Evolutionary conservation across 225 moss, liverwort and hornwort genomes (phyloP).

Genomic region (Anthoceros angustus): DNA sequence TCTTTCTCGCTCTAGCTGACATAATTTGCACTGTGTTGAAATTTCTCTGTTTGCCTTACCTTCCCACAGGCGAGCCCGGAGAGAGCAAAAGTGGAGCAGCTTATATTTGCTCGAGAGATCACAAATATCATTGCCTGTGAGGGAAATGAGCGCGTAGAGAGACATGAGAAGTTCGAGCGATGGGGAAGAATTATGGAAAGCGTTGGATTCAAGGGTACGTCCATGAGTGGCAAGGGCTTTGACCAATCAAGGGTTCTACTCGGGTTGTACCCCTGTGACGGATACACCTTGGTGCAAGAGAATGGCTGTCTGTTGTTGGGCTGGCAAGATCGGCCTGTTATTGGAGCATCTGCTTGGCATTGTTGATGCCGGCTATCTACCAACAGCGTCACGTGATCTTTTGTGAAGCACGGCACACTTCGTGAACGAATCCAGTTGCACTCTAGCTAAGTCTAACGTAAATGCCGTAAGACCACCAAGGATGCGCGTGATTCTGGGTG

Average conservation of each 20-base stretch:
- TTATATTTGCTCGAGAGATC: constrained; percentile 37
- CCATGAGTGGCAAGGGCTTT: constrained; percentile 31
- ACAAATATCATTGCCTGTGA: constrained; percentile 67
- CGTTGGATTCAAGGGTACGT: constrained; percentile 41
- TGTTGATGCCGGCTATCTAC: constrained; percentile 17
- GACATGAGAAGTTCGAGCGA: constrained; percentile 46
- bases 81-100: not conserved
- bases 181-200: constrained; percentile 42
- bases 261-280: constrained; percentile 47
- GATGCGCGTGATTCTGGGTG: no score
- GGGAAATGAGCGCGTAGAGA: constrained; percentile 43
- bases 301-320: constrained; percentile 51
- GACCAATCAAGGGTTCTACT: constrained; percentile 53
- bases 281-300: constrained; percentile 47
- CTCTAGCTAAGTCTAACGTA: no score
- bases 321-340: constrained; percentile 50
- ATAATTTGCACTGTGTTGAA: no score
- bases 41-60: no score
- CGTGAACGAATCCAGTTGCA: no score
- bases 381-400: no score
- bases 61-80: not conserved
- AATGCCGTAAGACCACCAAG: no score
- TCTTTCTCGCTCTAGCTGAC: not conserved
- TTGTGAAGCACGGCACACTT: no score
- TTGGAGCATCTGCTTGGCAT: constrained; percentile 59